phyloP scores from a whole-genome alignment of 2,329 filamentous ascomycete species.

The Cercospora nicotianae region DNA sequence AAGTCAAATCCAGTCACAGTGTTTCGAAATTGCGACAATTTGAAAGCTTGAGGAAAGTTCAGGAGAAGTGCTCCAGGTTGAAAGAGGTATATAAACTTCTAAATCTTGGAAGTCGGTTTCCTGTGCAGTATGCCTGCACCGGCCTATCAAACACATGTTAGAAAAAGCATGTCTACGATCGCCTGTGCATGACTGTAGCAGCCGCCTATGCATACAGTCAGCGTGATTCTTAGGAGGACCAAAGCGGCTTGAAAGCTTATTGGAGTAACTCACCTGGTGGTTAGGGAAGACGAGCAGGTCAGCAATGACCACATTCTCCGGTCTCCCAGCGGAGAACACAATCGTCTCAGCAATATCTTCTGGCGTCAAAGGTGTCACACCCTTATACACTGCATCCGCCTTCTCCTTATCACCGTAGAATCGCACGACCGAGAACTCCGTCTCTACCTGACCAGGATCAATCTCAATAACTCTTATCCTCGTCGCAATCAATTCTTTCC shows the following conservation, averaged over 20 bases:
- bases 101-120: slow-evolving; percentile 2
- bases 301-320: slow-evolving; percentile 87
- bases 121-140: slow-evolving; percentile 13
- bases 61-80: background rate
- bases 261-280: slow-evolving; percentile 68
- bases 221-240: slow-evolving; percentile 28
- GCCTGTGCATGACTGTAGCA: slow-evolving; percentile 20
- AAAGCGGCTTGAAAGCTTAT: slow-evolving; percentile 45
- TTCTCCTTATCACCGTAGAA: slow-evolving; percentile 87
- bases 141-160: slow-evolving; percentile 1
- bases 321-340: slow-evolving; percentile 78
- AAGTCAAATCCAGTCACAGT: too few species aligned
- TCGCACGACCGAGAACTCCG: slow-evolving; percentile 84
- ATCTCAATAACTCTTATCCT: slow-evolving; percentile 82
- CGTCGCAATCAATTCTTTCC: slow-evolving; percentile 78
- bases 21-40: too few species aligned
- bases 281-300: slow-evolving; percentile 85
- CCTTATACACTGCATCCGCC: slow-evolving; percentile 87
- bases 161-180: slow-evolving; percentile 4
- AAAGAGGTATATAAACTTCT: slow-evolving; percentile 3
- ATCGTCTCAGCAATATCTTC: slow-evolving; percentile 90
- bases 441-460: slow-evolving; percentile 91
- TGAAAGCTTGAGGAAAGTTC: too few species aligned
- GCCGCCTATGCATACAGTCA: slow-evolving; percentile 19
- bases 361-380: slow-evolving; percentile 78